Percentiles rank a stretch among this genome's conserved stretches.
phyloP scores from a whole-genome alignment of 768 basidiomycete species.

The Suillus paluster region DNA sequence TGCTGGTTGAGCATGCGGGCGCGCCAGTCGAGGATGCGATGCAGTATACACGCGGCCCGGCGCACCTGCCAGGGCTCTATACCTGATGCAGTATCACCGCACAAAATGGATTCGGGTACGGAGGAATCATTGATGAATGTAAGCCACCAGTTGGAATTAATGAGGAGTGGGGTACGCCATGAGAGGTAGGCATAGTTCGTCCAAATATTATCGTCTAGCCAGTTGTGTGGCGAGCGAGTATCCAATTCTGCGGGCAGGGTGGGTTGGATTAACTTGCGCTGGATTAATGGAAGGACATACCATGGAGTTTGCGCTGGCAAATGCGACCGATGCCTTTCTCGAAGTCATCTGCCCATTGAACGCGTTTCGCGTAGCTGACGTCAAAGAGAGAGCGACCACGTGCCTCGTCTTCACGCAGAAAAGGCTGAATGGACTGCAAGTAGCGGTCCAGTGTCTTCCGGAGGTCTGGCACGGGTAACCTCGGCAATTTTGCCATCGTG shows the following conservation, averaged over 20 bases:
- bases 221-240: conserved; percentile 82
- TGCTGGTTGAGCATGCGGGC: conserved; percentile 67
- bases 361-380: conserved; percentile 56
- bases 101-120: conserved; percentile 50
- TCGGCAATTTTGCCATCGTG: conserved; percentile 46
- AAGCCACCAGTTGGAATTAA: conserved; percentile 98
- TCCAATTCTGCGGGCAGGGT: conserved; percentile 40
- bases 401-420: conserved; percentile 75
- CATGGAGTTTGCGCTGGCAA: conserved; percentile 75
- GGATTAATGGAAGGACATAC: conserved; percentile 44
- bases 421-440: conserved; percentile 74
- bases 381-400: conserved; percentile 56
- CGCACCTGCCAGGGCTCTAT: conserved; percentile 85
- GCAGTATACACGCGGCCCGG: conserved; percentile 80
- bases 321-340: conserved; percentile 66
- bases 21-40: conserved; percentile 76
- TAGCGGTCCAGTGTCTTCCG: conserved; percentile 77
- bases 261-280: too few relatives aligned
- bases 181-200: conserved; percentile 84
- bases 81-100: conserved; percentile 30
- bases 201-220: conserved; percentile 97
- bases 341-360: conserved; percentile 70
- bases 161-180: conserved; percentile 80
- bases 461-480: conserved; percentile 84
- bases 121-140: conserved; percentile 75